A percentile compares a stretch with the other conserved stretches of the same genome.
These are phyloP conservation scores for Suhomyces choctaworum DNA, from an alignment of 1,139 yeast species.

Conservation along the genomic window DNA sequence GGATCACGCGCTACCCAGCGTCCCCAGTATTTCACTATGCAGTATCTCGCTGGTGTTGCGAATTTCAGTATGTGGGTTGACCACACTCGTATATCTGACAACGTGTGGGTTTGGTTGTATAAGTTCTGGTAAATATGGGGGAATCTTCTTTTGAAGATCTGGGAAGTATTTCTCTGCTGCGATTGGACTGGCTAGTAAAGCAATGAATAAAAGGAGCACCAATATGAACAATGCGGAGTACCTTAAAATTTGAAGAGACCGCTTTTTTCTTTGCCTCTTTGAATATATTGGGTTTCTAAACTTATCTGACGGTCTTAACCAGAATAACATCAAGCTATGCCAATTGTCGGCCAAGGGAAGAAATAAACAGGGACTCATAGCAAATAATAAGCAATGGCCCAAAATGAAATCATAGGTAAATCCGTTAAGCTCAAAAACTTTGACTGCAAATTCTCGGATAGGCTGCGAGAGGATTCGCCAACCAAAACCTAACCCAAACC, in stretches of 20 bases:
- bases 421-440: conserved; percentile 53
- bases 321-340: conserved; percentile 78
- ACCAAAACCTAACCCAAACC: conserved; percentile 57
- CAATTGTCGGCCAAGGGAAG: conserved; percentile 65
- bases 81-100: too few relatives aligned
- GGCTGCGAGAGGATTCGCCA: conserved; percentile 55
- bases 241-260: conserved; percentile 16
- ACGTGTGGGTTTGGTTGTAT: conserved; percentile 60
- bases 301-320: conserved; percentile 53
- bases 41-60: too few relatives aligned
- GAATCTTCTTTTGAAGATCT: conserved; percentile 17
- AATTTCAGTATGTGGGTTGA: too few relatives aligned
- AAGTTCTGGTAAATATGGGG: conserved; percentile 33
- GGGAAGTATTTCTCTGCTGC: conserved; percentile 22
- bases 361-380: conserved; percentile 53
- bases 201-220: conserved; percentile 18
- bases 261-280: conserved; percentile 18
- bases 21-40: too few relatives aligned
- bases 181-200: conserved; percentile 29
- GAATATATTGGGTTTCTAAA: conserved; percentile 31
- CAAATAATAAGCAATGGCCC: conserved; percentile 52
- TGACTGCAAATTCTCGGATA: conserved; percentile 53
- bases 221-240: conserved; percentile 22
- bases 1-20: too few relatives aligned
- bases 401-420: conserved; percentile 54